phyloP scores from a whole-genome alignment of 176 grass and related monocot species.

The Eremochloa ophiuroides region DNA sequence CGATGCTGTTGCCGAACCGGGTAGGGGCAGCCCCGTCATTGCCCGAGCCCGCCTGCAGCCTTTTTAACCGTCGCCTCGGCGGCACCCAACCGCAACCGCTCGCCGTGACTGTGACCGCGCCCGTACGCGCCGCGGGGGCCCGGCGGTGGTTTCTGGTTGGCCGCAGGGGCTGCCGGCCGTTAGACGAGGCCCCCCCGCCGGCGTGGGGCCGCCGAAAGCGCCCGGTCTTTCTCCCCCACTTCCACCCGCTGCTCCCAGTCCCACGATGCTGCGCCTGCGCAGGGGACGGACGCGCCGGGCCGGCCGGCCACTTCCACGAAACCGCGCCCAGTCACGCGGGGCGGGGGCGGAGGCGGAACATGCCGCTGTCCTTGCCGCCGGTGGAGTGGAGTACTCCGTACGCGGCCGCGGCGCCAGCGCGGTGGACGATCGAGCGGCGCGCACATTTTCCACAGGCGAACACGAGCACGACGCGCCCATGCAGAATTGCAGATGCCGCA shows the following conservation, averaged over 20 bases:
- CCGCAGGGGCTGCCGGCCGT: constrained; percentile 34
- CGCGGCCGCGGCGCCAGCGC: not conserved
- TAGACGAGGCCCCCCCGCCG: constrained; percentile 18
- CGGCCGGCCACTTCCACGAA: not conserved
- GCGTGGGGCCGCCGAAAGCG: constrained; percentile 41
- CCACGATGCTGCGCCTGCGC: not conserved
- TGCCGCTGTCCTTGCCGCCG: not conserved
- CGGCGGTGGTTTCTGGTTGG: constrained; percentile 25
- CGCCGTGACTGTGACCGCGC: not conserved
- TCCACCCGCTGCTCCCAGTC: constrained; percentile 10
- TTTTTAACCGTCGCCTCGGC: constrained; percentile 37
- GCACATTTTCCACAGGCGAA: not conserved
- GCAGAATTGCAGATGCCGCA: too few species aligned
- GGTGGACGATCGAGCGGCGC: too few species aligned
- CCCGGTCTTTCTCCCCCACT: constrained; percentile 44
- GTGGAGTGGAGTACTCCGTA: not conserved
- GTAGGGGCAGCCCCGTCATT: constrained; percentile 43
- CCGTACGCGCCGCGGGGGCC: not conserved
- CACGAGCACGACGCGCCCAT: not conserved
- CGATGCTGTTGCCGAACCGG: not conserved
- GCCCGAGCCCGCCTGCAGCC: not conserved
- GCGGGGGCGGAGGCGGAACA: too few species aligned
- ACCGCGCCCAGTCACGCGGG: too few species aligned
- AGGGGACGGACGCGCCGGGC: not conserved
- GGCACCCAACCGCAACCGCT: constrained; percentile 26